Base-by-base conservation (phyloP, 805 yeast species). In the Kuraishia ogatae region DNA sequence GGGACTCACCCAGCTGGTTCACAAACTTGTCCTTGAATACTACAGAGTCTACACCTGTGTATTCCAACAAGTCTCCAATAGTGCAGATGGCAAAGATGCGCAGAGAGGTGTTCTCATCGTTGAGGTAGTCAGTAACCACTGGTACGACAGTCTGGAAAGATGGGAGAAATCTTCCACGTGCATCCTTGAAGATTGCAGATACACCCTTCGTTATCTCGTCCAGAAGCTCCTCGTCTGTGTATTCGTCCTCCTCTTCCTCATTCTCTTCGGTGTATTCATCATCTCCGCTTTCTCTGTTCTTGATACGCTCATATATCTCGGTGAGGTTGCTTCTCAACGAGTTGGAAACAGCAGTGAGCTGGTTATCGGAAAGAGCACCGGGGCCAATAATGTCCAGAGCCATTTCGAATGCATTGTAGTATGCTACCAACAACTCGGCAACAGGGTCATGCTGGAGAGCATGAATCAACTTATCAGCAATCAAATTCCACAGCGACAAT, bases 241-340 rank as follows among this genome's bases (percentile, higher is more conserved):
- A 82, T 62, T 87, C 96, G 56, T 84, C 90, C 55, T 92, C 97
- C 55, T 85, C 91, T 55, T 83, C 88, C 56, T 87, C 96, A 5
- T 84, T 75, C 50, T 89, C 97, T 71, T 90, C 97, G 57, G 87
- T 86, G 67, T 85, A 91, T 62, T 89, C 96, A 65, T 89, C 96
- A 59, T 87, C 94, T 49, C 79, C 85, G 57, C 75, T 77, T 54
- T 89, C 91, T 59, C 96, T 85, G 39, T 77, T 80, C 63, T 81
- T 83, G 55, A 89, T 83, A 61, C 96, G 81, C 56, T 80, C 84
- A 64, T 80, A 82, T 47, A 85, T 81, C 57, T 87, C 96, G 11
- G 77, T 71, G 65, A 91, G 71, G 61, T 84, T 84, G 2, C 78
- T 68, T 50, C 79, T 75, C 22, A 89, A 76, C 28, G 89, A 82